These are phyloP conservation scores for Aphanomyces cochlioides DNA, from an alignment of 352 stramenopile genomes.

Conservation along the genomic window DNA sequence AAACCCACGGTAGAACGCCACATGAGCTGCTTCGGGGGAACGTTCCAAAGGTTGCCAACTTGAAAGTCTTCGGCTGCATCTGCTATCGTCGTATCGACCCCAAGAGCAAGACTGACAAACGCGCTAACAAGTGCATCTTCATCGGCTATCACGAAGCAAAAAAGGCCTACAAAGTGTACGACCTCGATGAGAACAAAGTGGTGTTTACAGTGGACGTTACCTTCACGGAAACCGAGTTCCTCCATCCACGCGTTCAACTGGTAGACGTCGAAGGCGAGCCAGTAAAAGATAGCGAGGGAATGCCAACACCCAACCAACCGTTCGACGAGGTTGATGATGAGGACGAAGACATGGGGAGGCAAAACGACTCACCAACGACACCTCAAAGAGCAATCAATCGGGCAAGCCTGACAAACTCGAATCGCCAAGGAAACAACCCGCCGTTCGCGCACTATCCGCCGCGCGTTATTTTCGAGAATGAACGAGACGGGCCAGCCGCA, in stretches of 20 bases:
- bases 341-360: not conserved
- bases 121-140: constrained; percentile 33
- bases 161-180: constrained; percentile 32
- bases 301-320: not conserved
- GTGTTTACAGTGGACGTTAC: constrained; percentile 4
- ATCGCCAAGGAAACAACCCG: too few species aligned
- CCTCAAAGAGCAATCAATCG: too few species aligned
- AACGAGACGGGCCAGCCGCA: not conserved
- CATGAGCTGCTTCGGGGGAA: constrained; percentile 15
- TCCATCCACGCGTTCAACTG: not conserved
- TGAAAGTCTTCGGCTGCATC: constrained; percentile 22
- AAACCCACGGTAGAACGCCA: constrained; percentile 1
- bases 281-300: not conserved
- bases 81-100: constrained; percentile 6
- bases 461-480: too few species aligned
- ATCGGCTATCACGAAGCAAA: constrained; percentile 32
- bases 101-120: constrained; percentile 29
- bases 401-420: too few species aligned
- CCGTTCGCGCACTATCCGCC: too few species aligned
- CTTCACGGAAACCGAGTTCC: constrained; percentile 26
- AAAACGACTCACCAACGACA: not conserved
- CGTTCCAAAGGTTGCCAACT: constrained; percentile 3
- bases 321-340: not conserved
- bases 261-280: not conserved
- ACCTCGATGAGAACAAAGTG: constrained; percentile 25